These are phyloP conservation scores for Plasmodium gallinaceum DNA, from an alignment of 169 alveolate genomes.

Conservation along the genomic window DNA sequence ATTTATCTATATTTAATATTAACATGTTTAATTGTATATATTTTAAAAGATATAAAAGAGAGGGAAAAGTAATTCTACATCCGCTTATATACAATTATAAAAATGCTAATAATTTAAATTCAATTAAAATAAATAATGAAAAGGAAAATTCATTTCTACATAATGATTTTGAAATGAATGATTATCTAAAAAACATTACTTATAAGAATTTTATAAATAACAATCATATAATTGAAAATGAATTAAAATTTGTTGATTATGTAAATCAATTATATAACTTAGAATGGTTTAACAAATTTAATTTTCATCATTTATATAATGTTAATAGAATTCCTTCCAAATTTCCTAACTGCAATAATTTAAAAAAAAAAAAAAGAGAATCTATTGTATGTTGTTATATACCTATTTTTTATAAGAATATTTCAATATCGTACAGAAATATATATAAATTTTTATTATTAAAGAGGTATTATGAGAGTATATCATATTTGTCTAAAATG, in stretches of 20 bases:
- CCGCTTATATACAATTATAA: slow-evolving; percentile 71
- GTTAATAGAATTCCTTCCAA: slow-evolving; percentile 37
- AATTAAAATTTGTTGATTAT: slow-evolving; percentile 36
- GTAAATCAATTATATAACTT: slow-evolving; percentile 49
- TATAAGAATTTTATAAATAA: slow-evolving; percentile 18
- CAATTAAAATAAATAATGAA: background rate
- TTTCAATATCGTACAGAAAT: slow-evolving; percentile 52
- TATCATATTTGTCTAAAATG: slow-evolving; percentile 25
- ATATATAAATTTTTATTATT: slow-evolving; percentile 51
- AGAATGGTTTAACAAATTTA: slow-evolving; percentile 74
- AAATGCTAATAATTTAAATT: slow-evolving; percentile 16
- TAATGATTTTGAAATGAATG: slow-evolving; percentile 14
- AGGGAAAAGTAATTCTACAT: slow-evolving; percentile 20
- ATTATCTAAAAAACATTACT: slow-evolving; percentile 5
- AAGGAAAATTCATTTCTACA: slow-evolving; percentile 18
- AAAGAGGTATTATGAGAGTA: slow-evolving; percentile 36
- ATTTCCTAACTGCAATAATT: slow-evolving; percentile 24
- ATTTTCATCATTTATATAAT: slow-evolving; percentile 59
- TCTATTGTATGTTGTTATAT: slow-evolving; percentile 57
- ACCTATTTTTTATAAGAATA: slow-evolving; percentile 58
- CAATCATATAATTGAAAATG: slow-evolving; percentile 39
- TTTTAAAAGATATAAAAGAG: slow-evolving; percentile 41
- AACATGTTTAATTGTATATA: slow-evolving; percentile 62
- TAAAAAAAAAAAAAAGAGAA: background rate
- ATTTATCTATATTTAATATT: slow-evolving; percentile 51